These are phyloP conservation scores for Forsythia viridissima DNA, from an alignment of 257 asterid species.

Conservation along the genomic window DNA sequence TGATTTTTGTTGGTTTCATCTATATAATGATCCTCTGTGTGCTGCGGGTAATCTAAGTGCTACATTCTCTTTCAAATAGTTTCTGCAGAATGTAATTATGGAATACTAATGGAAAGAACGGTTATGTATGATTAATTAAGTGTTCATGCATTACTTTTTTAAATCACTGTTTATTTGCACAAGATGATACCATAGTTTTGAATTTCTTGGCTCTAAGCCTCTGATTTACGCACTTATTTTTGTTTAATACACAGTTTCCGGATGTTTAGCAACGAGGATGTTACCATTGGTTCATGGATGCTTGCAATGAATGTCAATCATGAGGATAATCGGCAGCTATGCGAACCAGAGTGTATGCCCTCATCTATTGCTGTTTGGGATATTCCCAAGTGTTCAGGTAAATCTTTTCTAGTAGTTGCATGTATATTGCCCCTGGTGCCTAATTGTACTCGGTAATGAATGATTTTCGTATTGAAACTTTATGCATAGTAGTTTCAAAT, in stretches of 20 bases:
- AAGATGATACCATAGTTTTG: not conserved
- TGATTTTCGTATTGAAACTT: not conserved
- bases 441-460: not conserved
- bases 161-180: not conserved
- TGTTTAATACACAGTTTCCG: constrained; percentile 64
- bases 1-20: not conserved
- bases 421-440: not conserved
- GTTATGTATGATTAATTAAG: not conserved
- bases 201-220: not conserved
- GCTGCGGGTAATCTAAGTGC: not conserved
- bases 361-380: constrained; percentile 96
- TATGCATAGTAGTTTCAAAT: constrained; percentile 1
- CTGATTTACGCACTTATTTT: not conserved
- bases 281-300: constrained; percentile 99
- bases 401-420: constrained; percentile 15
- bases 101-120: not conserved
- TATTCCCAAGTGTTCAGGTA: constrained; percentile 98
- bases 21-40: not conserved
- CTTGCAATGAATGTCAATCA: constrained; percentile 96
- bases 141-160: not conserved
- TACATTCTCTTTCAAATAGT: not conserved
- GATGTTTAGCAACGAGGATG: constrained; percentile 98
- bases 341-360: constrained; percentile 67
- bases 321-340: constrained; percentile 69
- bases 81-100: not conserved